Evolutionary conservation across 306 rosid species (phyloP).

Genomic region (Vigna mungo): DNA sequence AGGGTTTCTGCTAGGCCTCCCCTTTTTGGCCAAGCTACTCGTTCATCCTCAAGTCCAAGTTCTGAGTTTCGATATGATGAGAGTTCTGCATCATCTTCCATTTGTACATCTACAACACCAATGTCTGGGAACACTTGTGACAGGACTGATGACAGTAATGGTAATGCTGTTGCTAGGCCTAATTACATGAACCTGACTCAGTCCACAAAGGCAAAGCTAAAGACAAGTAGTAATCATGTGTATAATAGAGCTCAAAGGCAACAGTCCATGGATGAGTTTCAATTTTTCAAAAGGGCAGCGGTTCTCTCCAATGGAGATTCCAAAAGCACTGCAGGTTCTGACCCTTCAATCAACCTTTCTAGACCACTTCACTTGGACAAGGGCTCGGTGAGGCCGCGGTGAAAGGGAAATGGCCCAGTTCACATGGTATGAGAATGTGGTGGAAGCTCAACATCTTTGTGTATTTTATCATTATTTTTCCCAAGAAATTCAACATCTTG

Average conservation of each 20-base stretch:
- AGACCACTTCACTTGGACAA: slow-evolving; percentile 68
- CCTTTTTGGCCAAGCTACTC: slow-evolving; percentile 62
- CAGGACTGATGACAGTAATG: slow-evolving; percentile 78
- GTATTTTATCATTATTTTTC: slow-evolving; percentile 35
- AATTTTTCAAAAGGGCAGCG: slow-evolving; percentile 69
- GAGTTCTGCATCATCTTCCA: slow-evolving; percentile 92
- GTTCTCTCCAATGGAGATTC: slow-evolving; percentile 76
- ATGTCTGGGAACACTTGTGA: slow-evolving; percentile 78
- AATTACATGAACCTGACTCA: slow-evolving; percentile 90
- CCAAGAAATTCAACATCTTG: slow-evolving; percentile 74
- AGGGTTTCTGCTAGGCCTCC: slow-evolving; percentile 90
- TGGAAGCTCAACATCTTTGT: slow-evolving; percentile 39
- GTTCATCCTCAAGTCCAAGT: slow-evolving; percentile 94
- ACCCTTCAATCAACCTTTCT: slow-evolving; percentile 68
- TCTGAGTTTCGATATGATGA: slow-evolving; percentile 84
- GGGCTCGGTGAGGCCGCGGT: slow-evolving; percentile 56
- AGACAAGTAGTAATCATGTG: slow-evolving; percentile 35
- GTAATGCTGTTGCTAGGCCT: slow-evolving; percentile 64
- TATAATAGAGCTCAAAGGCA: slow-evolving; percentile 81
- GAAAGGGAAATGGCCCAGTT: slow-evolving; percentile 31
- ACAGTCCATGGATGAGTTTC: slow-evolving; percentile 96
- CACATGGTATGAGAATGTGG: slow-evolving; percentile 7
- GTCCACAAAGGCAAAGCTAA: slow-evolving; percentile 84
- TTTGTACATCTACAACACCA: slow-evolving; percentile 88
- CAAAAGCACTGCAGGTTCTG: slow-evolving; percentile 80